Base-by-base conservation (phyloP, 2,329 filamentous ascomycete species). In the Colletotrichum magnum region DNA sequence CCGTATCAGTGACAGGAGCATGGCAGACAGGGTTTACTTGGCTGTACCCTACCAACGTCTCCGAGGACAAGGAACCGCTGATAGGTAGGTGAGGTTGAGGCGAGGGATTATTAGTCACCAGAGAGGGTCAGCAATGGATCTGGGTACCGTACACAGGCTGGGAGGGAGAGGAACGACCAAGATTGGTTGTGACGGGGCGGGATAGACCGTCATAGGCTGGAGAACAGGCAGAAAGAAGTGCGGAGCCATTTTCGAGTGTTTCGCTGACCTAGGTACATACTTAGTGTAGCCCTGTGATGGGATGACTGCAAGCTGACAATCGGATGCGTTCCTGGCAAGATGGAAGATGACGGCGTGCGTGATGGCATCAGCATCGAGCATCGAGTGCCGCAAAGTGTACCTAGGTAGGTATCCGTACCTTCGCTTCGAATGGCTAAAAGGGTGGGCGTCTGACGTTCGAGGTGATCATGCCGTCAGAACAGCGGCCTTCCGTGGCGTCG, bases 181-280 rank as follows among this genome's bases (percentile, higher is more conserved):
- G 21, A 18, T 63, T 51, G 45, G 59, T 5, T 26, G 48, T 36
- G 58, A 51, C 47, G 58, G 58, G 47, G 24, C 51, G 58, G 58
- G 32, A 63, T 2, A 63, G 43, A 43, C 15, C 51, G 43, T 32
- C 18, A 56, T 54, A 54, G 57, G 51, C 41, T 24, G 52, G 39
- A n/a, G 18, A 15, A 15, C 21, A 16, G 15, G 9, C 26, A 28
- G 18, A 26, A 21, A 47, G 32, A 36, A 36, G 32, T 21, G 16
- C 9, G 12, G 32, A 36, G 28, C 18, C 56, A 6, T 52, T 18
- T 32, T 58, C n/a, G 41, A 41, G 24, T 6, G 6, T 24, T 18
- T 18, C 18, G 18, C 18, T 18, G 18, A 18, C 18, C 18, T 18
- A 18, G 18, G 18, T 18, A 18, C 18, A 18, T n/a, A 43, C 10